Conservation (phyloP, 2,329 filamentous ascomycete species). For the Dothiorella sarmentorum region DNA sequence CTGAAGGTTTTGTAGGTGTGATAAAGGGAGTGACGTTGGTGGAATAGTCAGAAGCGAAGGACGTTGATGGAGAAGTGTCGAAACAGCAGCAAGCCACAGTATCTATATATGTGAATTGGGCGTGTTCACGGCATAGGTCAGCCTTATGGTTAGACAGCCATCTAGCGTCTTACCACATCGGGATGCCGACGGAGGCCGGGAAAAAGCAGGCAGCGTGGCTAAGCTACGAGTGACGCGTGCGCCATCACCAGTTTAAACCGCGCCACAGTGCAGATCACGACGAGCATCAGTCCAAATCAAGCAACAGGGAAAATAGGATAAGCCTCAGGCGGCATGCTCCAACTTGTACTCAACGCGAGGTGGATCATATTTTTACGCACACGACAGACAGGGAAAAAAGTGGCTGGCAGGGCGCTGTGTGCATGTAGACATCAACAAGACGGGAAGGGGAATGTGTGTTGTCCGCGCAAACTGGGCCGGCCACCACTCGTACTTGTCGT, state of each 20-base stretch:
- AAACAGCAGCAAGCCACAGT: background rate
- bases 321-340: background rate
- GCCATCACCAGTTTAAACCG: background rate
- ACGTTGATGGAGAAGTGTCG: background rate
- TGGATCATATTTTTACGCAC: too few species aligned
- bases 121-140: too few species aligned
- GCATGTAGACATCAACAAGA: too few species aligned
- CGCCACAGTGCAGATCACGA: too few species aligned
- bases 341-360: background rate
- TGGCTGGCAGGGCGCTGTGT: too few species aligned
- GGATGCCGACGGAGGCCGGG: background rate
- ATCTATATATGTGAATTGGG: background rate
- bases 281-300: background rate
- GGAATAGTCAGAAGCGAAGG: background rate
- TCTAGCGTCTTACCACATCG: too few species aligned
- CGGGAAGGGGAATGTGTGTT: too few species aligned
- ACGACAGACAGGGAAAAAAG: too few species aligned
- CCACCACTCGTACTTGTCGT: too few species aligned
- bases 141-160: too few species aligned
- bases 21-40: background rate
- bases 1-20: background rate
- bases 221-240: background rate
- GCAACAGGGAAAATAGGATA: background rate
- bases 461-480: too few species aligned
- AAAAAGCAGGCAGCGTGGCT: background rate